phyloP scores from a whole-genome alignment of 1,284 basidiomycete species.

The Naganishia sp. region DNA sequence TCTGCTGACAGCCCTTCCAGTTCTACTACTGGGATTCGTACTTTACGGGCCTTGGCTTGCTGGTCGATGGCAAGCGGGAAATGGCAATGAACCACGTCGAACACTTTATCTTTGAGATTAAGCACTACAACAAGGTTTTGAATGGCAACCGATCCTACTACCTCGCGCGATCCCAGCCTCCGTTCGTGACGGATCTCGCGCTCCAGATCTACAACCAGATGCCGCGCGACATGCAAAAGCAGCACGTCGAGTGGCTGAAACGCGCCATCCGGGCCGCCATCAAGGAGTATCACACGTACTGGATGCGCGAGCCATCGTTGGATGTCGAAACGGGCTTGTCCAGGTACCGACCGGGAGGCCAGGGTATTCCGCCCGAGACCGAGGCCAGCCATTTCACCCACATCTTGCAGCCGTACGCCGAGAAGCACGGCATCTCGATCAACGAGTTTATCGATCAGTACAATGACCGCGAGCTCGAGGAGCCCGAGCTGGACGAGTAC shows the following conservation, averaged over 20 bases:
- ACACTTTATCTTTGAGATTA: conserved; percentile 98
- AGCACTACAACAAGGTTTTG: conserved; percentile 81
- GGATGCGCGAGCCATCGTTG: conserved; percentile 90
- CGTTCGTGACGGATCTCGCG: conserved; percentile 98
- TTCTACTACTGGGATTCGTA: conserved; percentile 92
- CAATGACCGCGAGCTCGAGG: conserved; percentile 78
- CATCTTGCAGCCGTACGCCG: conserved; percentile 90
- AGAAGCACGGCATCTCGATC: conserved; percentile 90
- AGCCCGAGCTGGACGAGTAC: conserved; percentile 92
- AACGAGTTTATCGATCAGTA: conserved; percentile 97
- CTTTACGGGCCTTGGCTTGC: conserved; percentile 88
- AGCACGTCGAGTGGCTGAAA: conserved; percentile 89
- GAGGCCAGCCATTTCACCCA: conserved; percentile 98
- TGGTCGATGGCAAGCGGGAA: conserved; percentile 88
- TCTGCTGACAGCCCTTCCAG: conserved; percentile 51
- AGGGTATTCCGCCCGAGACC: conserved; percentile 96
- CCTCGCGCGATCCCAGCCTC: conserved; percentile 91
- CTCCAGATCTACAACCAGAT: conserved; percentile 96
- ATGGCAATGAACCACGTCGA: conserved; percentile 98
- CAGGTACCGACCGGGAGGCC: conserved; percentile 88
- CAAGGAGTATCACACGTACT: conserved; percentile 97
- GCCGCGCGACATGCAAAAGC: conserved; percentile 75
- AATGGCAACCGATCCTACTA: conserved; percentile 62
- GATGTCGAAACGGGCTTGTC: conserved; percentile 91
- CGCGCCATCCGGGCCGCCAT: conserved; percentile 93